phyloP scores from a whole-genome alignment of 2,329 filamentous ascomycete genomes.

The Fonsecaea pedrosoi region DNA sequence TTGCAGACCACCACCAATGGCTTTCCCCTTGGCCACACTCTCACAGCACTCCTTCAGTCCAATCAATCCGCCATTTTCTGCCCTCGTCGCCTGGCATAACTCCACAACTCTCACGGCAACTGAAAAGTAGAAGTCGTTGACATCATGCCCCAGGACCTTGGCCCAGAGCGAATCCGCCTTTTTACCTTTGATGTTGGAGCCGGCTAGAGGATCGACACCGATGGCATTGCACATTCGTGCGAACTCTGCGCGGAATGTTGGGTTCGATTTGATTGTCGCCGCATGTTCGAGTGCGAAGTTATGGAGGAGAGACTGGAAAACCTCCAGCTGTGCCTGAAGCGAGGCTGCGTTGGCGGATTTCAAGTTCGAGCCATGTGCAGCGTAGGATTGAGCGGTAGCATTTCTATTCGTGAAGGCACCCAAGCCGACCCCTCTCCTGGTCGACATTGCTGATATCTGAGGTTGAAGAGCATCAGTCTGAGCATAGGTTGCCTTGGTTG shows the following conservation, averaged over 20 bases:
- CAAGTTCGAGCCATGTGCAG: conserved; percentile 85
- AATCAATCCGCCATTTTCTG: conserved; percentile 91
- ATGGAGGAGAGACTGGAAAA: conserved; percentile 93
- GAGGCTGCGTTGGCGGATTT: conserved; percentile 83
- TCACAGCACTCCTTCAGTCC: conserved; percentile 81
- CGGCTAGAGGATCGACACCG: conserved; percentile 92
- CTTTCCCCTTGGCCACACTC: conserved; percentile 72
- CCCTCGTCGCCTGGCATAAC: conserved; percentile 82
- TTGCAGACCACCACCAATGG: conserved; percentile 75
- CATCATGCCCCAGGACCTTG: conserved; percentile 85
- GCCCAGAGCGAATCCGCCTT: conserved; percentile 80
- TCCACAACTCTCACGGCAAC: conserved; percentile 95
- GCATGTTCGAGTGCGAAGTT: conserved; percentile 95
- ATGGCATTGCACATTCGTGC: conserved; percentile 98
- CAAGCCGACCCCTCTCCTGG: conserved; percentile 75
- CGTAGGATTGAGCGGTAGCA: conserved; percentile 86
- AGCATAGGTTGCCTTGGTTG: background rate
- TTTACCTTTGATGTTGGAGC: conserved; percentile 61
- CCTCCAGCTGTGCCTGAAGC: conserved; percentile 88
- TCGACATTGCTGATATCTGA: conserved; percentile 47
- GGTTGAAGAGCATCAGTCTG: conserved; percentile 5
- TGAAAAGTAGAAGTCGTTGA: conserved; percentile 99
- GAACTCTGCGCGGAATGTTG: conserved; percentile 93
- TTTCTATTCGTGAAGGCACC: conserved; percentile 86
- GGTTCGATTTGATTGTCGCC: conserved; percentile 94